Percentiles rank a stretch among this genome's conserved stretches.
These are phyloP conservation scores for Marvania coccoides DNA, from an alignment of 139 green algal species.

Conservation along the genomic window DNA sequence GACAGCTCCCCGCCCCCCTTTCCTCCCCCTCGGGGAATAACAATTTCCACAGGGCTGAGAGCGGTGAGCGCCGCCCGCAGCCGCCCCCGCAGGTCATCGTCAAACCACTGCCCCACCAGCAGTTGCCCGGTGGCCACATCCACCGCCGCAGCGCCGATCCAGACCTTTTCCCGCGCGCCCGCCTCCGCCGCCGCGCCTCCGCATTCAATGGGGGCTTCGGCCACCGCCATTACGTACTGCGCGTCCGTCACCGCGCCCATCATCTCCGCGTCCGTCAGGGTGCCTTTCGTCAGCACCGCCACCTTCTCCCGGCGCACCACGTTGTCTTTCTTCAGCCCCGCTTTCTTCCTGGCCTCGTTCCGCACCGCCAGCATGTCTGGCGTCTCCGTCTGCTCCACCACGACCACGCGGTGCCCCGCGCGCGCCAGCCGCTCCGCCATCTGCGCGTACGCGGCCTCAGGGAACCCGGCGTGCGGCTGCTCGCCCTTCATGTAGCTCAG, in stretches of 20 bases:
- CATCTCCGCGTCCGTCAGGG: constrained; percentile 89
- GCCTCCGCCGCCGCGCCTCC: not conserved
- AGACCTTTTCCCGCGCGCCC: not conserved
- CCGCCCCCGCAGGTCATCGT: constrained; percentile 63
- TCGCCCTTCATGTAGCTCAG: constrained; percentile 97
- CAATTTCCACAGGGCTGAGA: constrained; percentile 76
- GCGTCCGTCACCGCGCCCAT: constrained; percentile 54
- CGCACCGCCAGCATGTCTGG: constrained; percentile 75
- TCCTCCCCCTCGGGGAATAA: constrained; percentile 34
- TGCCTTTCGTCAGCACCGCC: constrained; percentile 77
- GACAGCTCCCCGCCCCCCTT: constrained; percentile 13
- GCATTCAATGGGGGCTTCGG: constrained; percentile 14
- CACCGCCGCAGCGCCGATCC: constrained; percentile 61
- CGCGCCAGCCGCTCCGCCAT: constrained; percentile 80
- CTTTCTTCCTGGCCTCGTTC: constrained; percentile 60
- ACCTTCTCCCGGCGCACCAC: constrained; percentile 85
- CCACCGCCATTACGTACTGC: constrained; percentile 39
- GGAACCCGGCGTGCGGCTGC: constrained; percentile 92
- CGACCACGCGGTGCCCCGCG: constrained; percentile 82
- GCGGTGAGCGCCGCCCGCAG: constrained; percentile 64
- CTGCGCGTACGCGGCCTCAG: constrained; percentile 72
- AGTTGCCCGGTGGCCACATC: constrained; percentile 67
- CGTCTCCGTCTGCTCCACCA: constrained; percentile 96
- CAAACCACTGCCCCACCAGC: constrained; percentile 55
- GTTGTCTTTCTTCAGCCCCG: constrained; percentile 44